Base-by-base conservation (phyloP, 768 basidiomycete species). In the Tricholoma furcatifolium region DNA sequence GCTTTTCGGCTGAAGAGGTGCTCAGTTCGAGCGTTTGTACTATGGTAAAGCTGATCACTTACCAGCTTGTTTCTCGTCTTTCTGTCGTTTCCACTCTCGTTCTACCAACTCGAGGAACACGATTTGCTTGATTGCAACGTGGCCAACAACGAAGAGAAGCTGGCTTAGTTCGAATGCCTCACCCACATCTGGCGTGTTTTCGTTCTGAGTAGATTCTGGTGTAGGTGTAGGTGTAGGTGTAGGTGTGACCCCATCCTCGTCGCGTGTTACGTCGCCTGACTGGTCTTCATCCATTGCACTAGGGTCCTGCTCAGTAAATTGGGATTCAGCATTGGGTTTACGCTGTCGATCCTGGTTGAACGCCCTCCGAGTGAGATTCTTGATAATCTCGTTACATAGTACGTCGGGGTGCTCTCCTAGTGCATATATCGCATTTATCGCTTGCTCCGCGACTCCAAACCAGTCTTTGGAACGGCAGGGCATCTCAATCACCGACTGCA, bases 361-460 rank as follows among this genome's bases (percentile, higher is more conserved):
- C 0, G 86, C 91, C 45, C 83, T 74, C 3, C 67, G 60, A 1
- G 93, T 88, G n/a, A 98, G 76, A 56, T 85, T 84, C 71, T 85
- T 91, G 66, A 98, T 86, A 47, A 98, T 75, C 1, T 77, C 78
- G 50, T 85, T 80, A 67, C 93, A 95, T 31, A 98, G 74, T 2
- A 78, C 66, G 64, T 97, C 96, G 0, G 96, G 97, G 56, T 93
- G 93, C 62, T 98, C 93, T 17, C 91, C 95, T 2, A 99, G 81
- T 0, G 89, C 85, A 61, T 98, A 99, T 46, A 97, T 87, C 1
- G 96, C 93, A 66, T 99, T 98, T 70, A 99, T 87, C 8, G 87
- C 91, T 67, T 99, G 96, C 67, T 99, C 97, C 0, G 96, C 92
- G 71, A 98, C 83, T 9, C 88, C 88, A 60, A 99, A 98, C 96